Conservation (phyloP, 495 filamentous ascomycete species). For the Neurospora sp. region DNA sequence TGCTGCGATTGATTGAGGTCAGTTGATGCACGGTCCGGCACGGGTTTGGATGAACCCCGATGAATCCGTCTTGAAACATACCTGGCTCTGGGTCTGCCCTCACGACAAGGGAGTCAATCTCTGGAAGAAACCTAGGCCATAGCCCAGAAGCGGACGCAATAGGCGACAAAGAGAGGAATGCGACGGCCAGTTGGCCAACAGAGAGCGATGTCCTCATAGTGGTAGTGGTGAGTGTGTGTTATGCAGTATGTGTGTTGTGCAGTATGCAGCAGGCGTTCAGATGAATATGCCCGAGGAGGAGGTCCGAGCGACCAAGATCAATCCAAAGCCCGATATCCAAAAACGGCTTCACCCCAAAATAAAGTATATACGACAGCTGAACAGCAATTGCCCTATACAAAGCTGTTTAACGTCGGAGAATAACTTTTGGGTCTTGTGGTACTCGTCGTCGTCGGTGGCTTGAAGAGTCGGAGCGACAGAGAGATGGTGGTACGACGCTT, state of each 20-base stretch:
- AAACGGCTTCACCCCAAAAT: neutral
- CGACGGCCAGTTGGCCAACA: conserved; percentile 21
- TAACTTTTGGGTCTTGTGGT: conserved; percentile 5
- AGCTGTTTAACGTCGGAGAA: conserved; percentile 18
- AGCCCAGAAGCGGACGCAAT: conserved; percentile 21
- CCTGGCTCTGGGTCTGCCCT: conserved; percentile 20
- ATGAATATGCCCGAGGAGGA: neutral
- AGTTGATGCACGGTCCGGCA: conserved; percentile 5
- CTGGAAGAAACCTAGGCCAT: conserved; percentile 29
- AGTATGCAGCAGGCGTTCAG: neutral
- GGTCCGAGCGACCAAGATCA: neutral
- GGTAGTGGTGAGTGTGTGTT: neutral
- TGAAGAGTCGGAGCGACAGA: conserved; percentile 3
- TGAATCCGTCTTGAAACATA: conserved; percentile 10
- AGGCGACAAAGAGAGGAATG: conserved; percentile 24
- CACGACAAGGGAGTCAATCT: conserved; percentile 27
- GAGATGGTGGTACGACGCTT: conserved; percentile 15
- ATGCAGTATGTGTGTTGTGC: neutral
- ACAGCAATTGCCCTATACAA: neutral
- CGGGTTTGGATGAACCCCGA: neutral
- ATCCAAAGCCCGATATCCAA: neutral
- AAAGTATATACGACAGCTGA: neutral
- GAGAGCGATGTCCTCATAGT: conserved; percentile 19
- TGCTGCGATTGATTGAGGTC: conserved; percentile 13
- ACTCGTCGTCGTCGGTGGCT: conserved; percentile 5